phyloP scores from a whole-genome alignment of 768 basidiomycete species.

The Termitomyces eurrhizus region DNA sequence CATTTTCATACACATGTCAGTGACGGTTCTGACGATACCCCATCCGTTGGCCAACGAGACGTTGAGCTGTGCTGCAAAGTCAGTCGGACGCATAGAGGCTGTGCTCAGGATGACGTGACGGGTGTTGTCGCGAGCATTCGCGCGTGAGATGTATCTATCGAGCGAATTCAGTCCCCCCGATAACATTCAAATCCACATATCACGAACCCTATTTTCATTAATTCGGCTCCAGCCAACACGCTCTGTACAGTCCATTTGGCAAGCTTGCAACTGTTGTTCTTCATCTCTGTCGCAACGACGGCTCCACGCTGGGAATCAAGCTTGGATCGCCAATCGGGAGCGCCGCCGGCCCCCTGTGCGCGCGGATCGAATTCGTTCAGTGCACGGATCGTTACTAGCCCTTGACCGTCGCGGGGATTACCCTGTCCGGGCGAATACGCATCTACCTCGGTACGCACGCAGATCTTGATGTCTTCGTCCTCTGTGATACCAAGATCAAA shows the following conservation, averaged over 20 bases:
- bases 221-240: conserved; percentile 90
- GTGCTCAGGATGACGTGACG: conserved; percentile 96
- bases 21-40: conserved; percentile 96
- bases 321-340: conserved; percentile 99
- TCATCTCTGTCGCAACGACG: conserved; percentile 99
- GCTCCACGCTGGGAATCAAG: conserved; percentile 95
- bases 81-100: conserved; percentile 89
- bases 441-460: conserved; percentile 95
- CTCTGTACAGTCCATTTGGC: conserved; percentile 98
- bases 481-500: conserved; percentile 90
- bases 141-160: conserved; percentile 78
- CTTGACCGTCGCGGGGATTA: conserved; percentile 64
- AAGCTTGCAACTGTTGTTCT: conserved; percentile 97
- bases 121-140: conserved; percentile 89
- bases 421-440: conserved; percentile 68
- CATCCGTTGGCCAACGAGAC: conserved; percentile 94
- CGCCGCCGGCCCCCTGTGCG: conserved; percentile 85
- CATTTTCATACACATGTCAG: conserved; percentile 93
- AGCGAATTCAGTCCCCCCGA: too few species aligned
- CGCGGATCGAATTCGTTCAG: conserved; percentile 96
- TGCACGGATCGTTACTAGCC: conserved; percentile 87
- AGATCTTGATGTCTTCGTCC: conserved; percentile 87
- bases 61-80: conserved; percentile 94
- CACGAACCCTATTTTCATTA: conserved; percentile 94
- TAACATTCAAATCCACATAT: background rate